Conservation (phyloP, 805 yeast species). For the Metschnikowia matae region DNA sequence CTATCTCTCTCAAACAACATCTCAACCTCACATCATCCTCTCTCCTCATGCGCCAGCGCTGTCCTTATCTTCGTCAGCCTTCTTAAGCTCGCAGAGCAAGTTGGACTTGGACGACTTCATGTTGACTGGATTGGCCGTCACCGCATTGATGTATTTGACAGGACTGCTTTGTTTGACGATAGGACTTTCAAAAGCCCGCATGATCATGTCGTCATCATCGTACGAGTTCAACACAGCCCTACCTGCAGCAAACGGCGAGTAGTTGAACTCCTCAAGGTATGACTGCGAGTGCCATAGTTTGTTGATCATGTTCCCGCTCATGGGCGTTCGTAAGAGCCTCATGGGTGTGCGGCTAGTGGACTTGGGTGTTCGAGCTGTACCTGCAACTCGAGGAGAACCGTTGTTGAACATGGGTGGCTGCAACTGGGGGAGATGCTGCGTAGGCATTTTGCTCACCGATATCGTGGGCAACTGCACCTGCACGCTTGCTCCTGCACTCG, state of each 20-base stretch:
- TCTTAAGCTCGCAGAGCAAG: conserved; percentile 13
- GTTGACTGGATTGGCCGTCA: conserved; percentile 15
- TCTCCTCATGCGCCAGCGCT: conserved; percentile 3
- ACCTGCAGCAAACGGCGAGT: conserved; percentile 33
- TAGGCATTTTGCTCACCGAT: conserved; percentile 6
- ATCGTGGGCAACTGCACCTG: conserved; percentile 12
- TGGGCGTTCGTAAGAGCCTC: conserved; percentile 36
- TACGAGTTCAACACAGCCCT: conserved; percentile 30
- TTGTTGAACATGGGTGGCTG: conserved; percentile 9
- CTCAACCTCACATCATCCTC: background rate
- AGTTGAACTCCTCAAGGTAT: conserved; percentile 62
- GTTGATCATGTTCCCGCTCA: conserved; percentile 42
- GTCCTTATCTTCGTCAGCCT: conserved; percentile 7
- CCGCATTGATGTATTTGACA: conserved; percentile 17
- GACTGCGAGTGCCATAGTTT: conserved; percentile 65
- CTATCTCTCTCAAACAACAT: too few species aligned
- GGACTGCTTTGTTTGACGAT: conserved; percentile 16
- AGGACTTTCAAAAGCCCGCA: conserved; percentile 36
- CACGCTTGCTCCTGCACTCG: conserved; percentile 4
- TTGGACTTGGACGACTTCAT: conserved; percentile 2
- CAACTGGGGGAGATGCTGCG: conserved; percentile 9
- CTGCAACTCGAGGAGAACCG: conserved; percentile 13
- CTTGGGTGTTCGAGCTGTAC: conserved; percentile 29
- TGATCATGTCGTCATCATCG: conserved; percentile 45
- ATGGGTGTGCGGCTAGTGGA: conserved; percentile 33